phyloP scores from a whole-genome alignment of 768 basidiomycete genomes.

The Strobilomyces confusus region DNA sequence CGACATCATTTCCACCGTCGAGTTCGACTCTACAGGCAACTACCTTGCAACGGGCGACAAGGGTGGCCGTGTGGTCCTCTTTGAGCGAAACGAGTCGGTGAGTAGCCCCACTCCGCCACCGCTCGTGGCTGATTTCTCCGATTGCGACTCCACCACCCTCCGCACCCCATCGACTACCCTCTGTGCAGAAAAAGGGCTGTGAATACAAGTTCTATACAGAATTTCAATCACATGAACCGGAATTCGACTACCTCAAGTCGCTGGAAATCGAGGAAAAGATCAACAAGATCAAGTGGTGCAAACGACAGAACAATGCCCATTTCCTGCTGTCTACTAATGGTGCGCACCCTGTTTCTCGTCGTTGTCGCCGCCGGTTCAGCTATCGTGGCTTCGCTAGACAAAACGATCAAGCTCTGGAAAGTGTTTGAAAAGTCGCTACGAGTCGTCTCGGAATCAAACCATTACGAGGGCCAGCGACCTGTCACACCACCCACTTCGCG shows the following conservation, averaged over 20 bases:
- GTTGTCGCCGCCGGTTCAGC: neutral
- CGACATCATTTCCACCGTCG: constrained; percentile 99
- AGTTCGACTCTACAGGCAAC: constrained; percentile 99
- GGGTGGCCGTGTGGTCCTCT: constrained; percentile 96
- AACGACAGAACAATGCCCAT: constrained; percentile 94
- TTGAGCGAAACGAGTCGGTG: constrained; percentile 97
- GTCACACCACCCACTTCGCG: constrained; percentile 56
- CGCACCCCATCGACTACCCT: constrained; percentile 15
- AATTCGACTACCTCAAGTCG: constrained; percentile 99
- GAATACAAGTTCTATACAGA: constrained; percentile 99
- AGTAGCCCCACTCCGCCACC: constrained; percentile 26
- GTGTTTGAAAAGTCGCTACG: constrained; percentile 98
- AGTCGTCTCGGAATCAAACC: constrained; percentile 96
- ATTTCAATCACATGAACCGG: constrained; percentile 99
- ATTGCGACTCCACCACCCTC: constrained; percentile 19
- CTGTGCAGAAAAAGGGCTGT: constrained; percentile 91
- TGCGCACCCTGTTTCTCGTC: constrained; percentile 31
- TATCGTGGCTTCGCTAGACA: constrained; percentile 55
- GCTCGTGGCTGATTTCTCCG: constrained; percentile 32
- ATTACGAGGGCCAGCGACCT: constrained; percentile 73
- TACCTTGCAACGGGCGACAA: constrained; percentile 99
- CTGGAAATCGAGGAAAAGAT: constrained; percentile 99
- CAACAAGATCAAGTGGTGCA: constrained; percentile 99
- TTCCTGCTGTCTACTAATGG: constrained; percentile 97
- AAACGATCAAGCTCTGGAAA: constrained; percentile 99